Conservation (phyloP, 176 grass and related monocot species). For the Guadua angustifolia region DNA sequence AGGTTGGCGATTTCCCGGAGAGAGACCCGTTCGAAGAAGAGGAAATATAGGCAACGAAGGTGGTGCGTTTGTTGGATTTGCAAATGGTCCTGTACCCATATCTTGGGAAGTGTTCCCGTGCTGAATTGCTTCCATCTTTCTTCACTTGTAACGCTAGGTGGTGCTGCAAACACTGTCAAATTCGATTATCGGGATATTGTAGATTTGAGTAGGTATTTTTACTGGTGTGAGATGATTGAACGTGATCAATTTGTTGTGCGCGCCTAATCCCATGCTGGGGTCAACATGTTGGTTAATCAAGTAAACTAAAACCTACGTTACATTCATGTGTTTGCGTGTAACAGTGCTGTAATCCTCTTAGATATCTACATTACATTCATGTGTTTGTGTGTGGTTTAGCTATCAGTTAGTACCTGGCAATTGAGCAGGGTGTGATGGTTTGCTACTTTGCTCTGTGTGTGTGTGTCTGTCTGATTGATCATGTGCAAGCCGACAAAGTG, state of each 20-base stretch:
- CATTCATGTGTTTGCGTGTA: no score
- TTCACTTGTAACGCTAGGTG: background rate
- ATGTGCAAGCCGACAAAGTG: no score
- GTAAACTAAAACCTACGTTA: no score
- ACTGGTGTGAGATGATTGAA: constrained; percentile 6
- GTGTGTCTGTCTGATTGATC: no score
- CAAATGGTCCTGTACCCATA: background rate
- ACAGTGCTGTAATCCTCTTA: no score
- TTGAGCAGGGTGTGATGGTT: no score
- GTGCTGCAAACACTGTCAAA: background rate
- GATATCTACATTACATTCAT: no score
- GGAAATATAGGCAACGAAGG: constrained; percentile 61
- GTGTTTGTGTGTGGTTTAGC: no score
- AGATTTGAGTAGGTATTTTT: background rate
- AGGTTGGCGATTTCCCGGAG: constrained; percentile 87
- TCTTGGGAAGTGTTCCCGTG: no score
- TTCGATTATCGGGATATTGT: background rate
- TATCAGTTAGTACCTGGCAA: no score
- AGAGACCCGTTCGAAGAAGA: constrained; percentile 92
- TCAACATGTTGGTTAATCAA: background rate
- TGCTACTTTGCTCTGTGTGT: no score
- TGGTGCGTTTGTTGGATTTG: background rate
- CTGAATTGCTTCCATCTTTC: background rate
- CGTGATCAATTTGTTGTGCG: background rate
- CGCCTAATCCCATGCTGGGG: background rate